Base-by-base conservation (phyloP, 805 yeast species). In the Barnettozyma siamensis region DNA sequence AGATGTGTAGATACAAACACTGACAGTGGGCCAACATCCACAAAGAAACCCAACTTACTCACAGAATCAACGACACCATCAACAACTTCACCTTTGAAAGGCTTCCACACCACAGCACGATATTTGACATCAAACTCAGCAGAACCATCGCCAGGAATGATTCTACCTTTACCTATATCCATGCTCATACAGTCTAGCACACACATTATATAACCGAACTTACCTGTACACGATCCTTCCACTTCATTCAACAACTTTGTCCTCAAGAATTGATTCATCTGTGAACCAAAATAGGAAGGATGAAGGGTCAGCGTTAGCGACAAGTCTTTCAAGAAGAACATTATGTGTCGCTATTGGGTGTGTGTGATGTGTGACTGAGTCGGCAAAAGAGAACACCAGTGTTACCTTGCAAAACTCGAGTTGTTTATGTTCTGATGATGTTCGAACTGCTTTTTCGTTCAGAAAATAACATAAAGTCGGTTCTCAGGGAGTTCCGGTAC, bases 211-310 rank as follows among this genome's bases (percentile, higher is more conserved):
- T 93, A 93, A 12, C 99, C 99, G 69, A 93, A 93, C 64, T 93
- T 96, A 55, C 99, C 99, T 1, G 98, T 89, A 66, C 98, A 93
- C 1, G 98, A 88, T 20, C 99, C 99, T 66, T 93, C 99, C 33
- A 93, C 99, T 60, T 93, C 99, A 50, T 87, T 88, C 44, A 93
- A 73, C 47, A 93, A 73, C 63, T 91, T 89, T 58, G 88, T 86
- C 59, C 94, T 80, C 52, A 93, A 71, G 58, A 80, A 91, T 60
- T 88, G 94, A 65, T 85, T 88, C 98, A 93, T 93, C 54, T 89
- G 94, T 3, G 98, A 96, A 2, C 99, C 99, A 59, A 89, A 91
- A 64, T 81, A 93, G 27, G 98, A 88, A 40, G 99, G 99, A 64
- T 91, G 99, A 42, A 93, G 80, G 35, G 97, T 89, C 53, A 93